Conservation (phyloP, 2,329 filamentous ascomycete genomes). For the Corynespora cassiicola region DNA sequence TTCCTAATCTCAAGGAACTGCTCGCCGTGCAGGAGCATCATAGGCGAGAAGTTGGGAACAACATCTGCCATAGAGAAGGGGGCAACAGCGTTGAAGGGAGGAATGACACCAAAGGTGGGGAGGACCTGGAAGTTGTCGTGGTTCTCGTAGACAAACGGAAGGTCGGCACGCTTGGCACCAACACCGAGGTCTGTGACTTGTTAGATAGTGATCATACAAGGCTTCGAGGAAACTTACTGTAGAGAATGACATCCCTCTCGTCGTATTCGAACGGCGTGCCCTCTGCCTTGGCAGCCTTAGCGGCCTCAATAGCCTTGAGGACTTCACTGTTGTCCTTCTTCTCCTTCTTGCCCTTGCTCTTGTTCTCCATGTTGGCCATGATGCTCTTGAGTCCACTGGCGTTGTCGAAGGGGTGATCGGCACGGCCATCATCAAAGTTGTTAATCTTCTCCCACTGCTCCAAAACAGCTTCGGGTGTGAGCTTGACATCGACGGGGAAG, state of each 20-base stretch:
- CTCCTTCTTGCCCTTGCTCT: conserved; percentile 58
- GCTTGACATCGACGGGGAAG: conserved; percentile 83
- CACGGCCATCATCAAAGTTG: conserved; percentile 85
- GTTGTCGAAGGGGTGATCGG: conserved; percentile 83
- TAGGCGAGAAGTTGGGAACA: conserved; percentile 94
- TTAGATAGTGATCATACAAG: too few species aligned
- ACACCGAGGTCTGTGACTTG: conserved; percentile 72
- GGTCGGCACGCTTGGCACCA: conserved; percentile 87
- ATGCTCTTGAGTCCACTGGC: conserved; percentile 80
- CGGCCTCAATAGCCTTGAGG: conserved; percentile 76
- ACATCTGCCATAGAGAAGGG: conserved; percentile 83
- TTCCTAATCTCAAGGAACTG: conserved; percentile 96
- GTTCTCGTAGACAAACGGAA: conserved; percentile 89
- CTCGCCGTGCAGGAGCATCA: conserved; percentile 99
- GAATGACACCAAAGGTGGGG: conserved; percentile 95
- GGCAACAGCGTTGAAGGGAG: conserved; percentile 83
- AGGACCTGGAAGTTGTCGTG: conserved; percentile 90
- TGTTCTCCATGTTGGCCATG: conserved; percentile 86
- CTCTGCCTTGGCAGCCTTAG: conserved; percentile 73
- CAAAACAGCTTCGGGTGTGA: conserved; percentile 81
- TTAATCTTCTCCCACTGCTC: conserved; percentile 71
- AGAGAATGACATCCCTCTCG: conserved; percentile 89
- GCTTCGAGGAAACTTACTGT: conserved; percentile 64
- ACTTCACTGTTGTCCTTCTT: conserved; percentile 67
- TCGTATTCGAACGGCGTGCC: conserved; percentile 82